Base-by-base conservation (phyloP, 2,329 filamentous ascomycete species). In the Gliomastix tumulicola region DNA sequence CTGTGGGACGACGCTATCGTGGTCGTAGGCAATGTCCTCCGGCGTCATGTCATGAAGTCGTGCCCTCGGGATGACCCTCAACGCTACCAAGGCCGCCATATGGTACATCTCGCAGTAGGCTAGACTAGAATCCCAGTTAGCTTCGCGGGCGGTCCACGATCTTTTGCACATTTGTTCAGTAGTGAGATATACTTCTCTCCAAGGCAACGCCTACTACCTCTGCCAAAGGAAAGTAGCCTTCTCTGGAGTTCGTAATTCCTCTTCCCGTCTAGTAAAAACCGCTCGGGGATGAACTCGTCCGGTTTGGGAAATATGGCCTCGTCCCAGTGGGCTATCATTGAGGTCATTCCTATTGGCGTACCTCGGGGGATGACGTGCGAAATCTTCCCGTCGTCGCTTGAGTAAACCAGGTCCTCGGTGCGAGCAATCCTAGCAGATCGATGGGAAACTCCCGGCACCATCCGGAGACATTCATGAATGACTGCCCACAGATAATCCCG, bases 261-360 rank as follows among this genome's bases (percentile, higher is more conserved):
- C 38, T 49, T 41, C 8, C 45, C 49, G 7, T 48, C 43, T 17
- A 32, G 12, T 2, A 51, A 27, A 42, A 47, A 61, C 10, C 53
- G 42, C 42, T 48, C 54, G 0, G 62, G 63, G 4, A 44, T 40
- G 36, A 60, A 66, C 12, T 51, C 39, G n/a, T 50, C 43, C 1
- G 60, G 54, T 0, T 49, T 30, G 3, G 51, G 49, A 32, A 63
- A 66, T 3, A 55, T 37, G 7, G 46, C 47, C 38, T 50, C 33
- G 31, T 58, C 38, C 44, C 41, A 50, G 45, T 58, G 54, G 33
- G 51, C 51, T 41, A 54, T 51, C 41, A 53, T 49, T 8, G 51
- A 49, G 3, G 50, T 55, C 55, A 59, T 59, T 16, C 51, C 49
- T 7, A 57, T 50, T 3, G 51, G 51, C 4, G 55, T 59, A 11